Percentiles rank a stretch among this genome's conserved stretches.
phyloP scores from a whole-genome alignment of 1,284 basidiomycete genomes.

The Ustilago sp. region DNA sequence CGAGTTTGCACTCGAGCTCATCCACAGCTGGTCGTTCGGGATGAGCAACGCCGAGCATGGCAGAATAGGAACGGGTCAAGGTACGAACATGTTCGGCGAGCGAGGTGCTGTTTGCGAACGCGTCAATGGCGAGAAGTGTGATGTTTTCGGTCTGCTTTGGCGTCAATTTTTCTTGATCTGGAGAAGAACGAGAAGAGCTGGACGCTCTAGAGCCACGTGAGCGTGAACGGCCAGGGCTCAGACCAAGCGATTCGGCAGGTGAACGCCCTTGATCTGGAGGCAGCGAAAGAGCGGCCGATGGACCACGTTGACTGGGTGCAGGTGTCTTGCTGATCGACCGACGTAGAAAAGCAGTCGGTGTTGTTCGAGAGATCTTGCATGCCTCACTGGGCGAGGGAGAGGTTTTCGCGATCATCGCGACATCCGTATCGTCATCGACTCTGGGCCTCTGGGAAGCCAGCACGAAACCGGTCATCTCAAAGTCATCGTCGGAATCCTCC shows the following conservation, averaged over 20 bases:
- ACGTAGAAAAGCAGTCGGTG: neutral
- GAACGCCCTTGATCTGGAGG: neutral
- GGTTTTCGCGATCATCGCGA: neutral
- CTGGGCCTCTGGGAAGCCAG: slow-evolving; percentile 8
- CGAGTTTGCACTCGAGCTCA: slow-evolving; percentile 13
- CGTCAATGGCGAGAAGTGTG: neutral
- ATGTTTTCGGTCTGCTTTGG: slow-evolving; percentile 6
- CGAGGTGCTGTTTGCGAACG: slow-evolving; percentile 3
- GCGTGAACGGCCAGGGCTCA: slow-evolving; percentile 10
- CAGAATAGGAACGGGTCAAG: slow-evolving; percentile 8
- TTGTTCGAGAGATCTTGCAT: slow-evolving; percentile 14
- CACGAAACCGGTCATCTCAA: slow-evolving; percentile 13
- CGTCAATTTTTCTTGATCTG: slow-evolving; percentile 1
- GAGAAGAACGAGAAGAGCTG: slow-evolving; percentile 1
- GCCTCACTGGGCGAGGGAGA: slow-evolving; percentile 1
- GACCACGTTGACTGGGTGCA: neutral
- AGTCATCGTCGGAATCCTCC: slow-evolving; percentile 29
- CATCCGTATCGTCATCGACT: neutral
- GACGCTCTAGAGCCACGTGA: slow-evolving; percentile 7
- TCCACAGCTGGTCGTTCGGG: slow-evolving; percentile 3
- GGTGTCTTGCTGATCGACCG: slow-evolving; percentile 16
- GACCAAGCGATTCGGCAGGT: neutral
- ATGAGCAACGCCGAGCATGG: neutral
- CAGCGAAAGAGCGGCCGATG: neutral
- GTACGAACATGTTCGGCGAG: slow-evolving; percentile 13